Evolutionary conservation across 2,329 filamentous ascomycete genomes (phyloP).

Genomic region (Pleoardoris graminearum): DNA sequence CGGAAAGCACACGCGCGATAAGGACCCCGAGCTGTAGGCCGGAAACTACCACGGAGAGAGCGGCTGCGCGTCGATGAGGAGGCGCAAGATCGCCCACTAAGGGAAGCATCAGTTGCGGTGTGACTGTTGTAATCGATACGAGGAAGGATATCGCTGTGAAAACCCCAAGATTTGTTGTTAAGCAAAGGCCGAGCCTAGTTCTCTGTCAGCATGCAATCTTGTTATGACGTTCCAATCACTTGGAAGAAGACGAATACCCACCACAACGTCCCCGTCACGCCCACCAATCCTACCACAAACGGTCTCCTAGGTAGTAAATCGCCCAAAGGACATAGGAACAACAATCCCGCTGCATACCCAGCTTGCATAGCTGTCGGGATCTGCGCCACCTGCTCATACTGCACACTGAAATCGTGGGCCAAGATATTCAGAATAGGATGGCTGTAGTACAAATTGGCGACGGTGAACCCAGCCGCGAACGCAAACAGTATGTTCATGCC

Average conservation of each 20-base stretch:
- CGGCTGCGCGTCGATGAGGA: constrained; percentile 66
- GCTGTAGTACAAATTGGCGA: constrained; percentile 81
- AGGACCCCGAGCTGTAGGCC: constrained; percentile 77
- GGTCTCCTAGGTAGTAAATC: constrained; percentile 69
- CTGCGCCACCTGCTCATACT: constrained; percentile 66
- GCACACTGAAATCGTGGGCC: constrained; percentile 70
- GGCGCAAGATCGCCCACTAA: constrained; percentile 79
- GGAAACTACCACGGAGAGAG: constrained; percentile 73
- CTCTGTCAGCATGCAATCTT: neutral
- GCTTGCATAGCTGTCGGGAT: constrained; percentile 79
- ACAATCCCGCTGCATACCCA: constrained; percentile 73
- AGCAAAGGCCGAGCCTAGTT: constrained; percentile 70
- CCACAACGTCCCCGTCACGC: constrained; percentile 69
- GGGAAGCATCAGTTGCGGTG: constrained; percentile 74
- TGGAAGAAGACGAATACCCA: constrained; percentile 42
- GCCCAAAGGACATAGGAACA: constrained; percentile 76
- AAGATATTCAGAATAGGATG: constrained; percentile 79
- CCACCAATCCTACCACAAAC: constrained; percentile 69
- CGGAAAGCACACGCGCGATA: constrained; percentile 73
- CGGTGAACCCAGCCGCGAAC: constrained; percentile 70
- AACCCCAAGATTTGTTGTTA: constrained; percentile 65
- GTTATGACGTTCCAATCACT: neutral
- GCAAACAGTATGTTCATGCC: constrained; percentile 71
- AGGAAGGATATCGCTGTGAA: constrained; percentile 75
- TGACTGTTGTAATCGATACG: constrained; percentile 76